phyloP scores from a whole-genome alignment of 2,329 filamentous ascomycete genomes.

The Paraphoma chrysanthemicola region DNA sequence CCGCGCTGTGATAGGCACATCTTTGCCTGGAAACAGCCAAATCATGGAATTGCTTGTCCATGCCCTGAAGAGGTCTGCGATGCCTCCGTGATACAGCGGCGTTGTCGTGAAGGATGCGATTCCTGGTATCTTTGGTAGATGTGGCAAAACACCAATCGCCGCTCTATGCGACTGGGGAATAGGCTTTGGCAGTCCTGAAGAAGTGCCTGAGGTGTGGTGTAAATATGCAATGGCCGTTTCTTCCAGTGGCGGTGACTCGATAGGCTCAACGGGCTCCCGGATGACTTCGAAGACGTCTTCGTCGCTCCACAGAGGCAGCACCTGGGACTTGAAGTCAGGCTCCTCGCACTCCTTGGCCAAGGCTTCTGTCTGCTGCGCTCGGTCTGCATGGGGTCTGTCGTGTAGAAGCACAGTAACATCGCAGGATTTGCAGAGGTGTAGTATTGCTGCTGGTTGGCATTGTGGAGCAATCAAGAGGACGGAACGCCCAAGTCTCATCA shows the following conservation, averaged over 20 bases:
- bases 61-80: constrained; percentile 67
- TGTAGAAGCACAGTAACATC: constrained; percentile 54
- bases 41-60: constrained; percentile 67
- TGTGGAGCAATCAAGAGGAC: constrained; percentile 65
- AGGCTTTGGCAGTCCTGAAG: constrained; percentile 67
- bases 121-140: constrained; percentile 44
- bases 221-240: constrained; percentile 61
- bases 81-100: constrained; percentile 70
- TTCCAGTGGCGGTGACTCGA: constrained; percentile 16
- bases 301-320: constrained; percentile 21
- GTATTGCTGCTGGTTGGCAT: constrained; percentile 56
- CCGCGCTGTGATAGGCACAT: constrained; percentile 61
- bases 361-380: constrained; percentile 35
- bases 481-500: constrained; percentile 62
- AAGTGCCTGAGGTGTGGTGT: constrained; percentile 71
- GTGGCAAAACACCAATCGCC: constrained; percentile 62
- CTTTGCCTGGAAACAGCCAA: constrained; percentile 67
- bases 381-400: constrained; percentile 50
- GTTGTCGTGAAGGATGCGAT: constrained; percentile 69
- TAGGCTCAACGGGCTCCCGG: constrained; percentile 8
- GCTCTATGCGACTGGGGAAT: constrained; percentile 65
- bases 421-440: constrained; percentile 60
- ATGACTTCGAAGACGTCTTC: constrained; percentile 33
- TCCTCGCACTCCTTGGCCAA: constrained; percentile 16
- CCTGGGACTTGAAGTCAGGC: constrained; percentile 10